Base-by-base conservation (phyloP, 768 basidiomycete species). In the Naganishia vaughanmartiniae region DNA sequence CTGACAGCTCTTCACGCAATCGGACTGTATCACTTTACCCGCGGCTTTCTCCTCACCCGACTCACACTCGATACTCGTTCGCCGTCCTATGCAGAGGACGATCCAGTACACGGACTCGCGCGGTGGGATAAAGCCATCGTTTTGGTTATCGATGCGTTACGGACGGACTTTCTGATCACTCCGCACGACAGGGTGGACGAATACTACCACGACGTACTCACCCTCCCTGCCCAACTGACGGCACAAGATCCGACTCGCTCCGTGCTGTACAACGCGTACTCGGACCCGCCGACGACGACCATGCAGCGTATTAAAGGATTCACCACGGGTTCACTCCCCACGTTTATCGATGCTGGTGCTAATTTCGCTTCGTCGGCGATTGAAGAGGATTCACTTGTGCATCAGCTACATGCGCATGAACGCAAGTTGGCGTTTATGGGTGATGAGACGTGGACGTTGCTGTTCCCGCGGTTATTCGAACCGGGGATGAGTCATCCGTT, bases 221-320 rank as follows among this genome's bases (percentile, higher is more conserved):
- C 87, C 0, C 84, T 95, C 15, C 95, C 95, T 0, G 83, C 84
- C 3, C 86, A 90, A 76, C 84, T 97, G 39, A 88, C 90, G 0
- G 82, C 83, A 0, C 76, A 82, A 1, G 81, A 85, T 19, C 94
- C 96, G 0, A 78, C 83, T 46, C 86, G 88, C 66, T 94, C 93
- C 0, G 87, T 95, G 80, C 83, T 98, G 54, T 93, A 92, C 81
- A 90, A 97, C 77, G 85, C 92, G 1, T 89, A 91, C 81, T 87
- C 93, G 4, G 95, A 99, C 76, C 95, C 96, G 0, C 96, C 96
- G 0, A 99, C 96, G 0, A 87, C 92, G 0, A 98, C 95, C 0
- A 85, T 98, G 46, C 96, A 98, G 79, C 87, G 96, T 1, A 88
- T 99, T 74, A 99, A 99, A 76, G 96, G 89, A 0, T 83, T 99